Evolutionary conservation across 805 yeast species (phyloP).

Genomic region (Nakazawaea ishiwadae): DNA sequence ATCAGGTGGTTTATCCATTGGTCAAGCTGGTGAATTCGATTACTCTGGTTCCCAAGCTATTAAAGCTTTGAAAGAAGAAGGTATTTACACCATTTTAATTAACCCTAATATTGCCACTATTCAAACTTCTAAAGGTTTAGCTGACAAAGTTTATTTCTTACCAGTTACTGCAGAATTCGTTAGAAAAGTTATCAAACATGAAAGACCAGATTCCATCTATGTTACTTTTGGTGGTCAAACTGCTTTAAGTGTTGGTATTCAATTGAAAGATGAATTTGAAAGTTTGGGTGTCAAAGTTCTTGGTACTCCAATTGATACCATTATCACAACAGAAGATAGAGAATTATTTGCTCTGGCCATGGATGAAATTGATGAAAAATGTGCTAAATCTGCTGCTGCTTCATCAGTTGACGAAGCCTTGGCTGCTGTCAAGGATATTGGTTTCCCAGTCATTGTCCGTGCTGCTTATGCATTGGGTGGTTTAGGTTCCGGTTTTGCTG

Average conservation of each 20-base stretch:
- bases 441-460: conserved; percentile 94
- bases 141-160: conserved; percentile 95
- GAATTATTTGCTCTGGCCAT: conserved; percentile 92
- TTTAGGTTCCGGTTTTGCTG: conserved; percentile 96
- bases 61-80: conserved; percentile 97
- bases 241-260: conserved; percentile 93
- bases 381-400: conserved; percentile 92
- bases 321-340: conserved; percentile 97
- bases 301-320: conserved; percentile 95
- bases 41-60: conserved; percentile 99
- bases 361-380: conserved; percentile 92
- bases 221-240: conserved; percentile 99
- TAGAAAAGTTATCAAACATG: conserved; percentile 89
- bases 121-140: conserved; percentile 96
- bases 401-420: conserved; percentile 76
- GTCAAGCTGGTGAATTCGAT: conserved; percentile 99
- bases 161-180: conserved; percentile 98
- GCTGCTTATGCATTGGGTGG: conserved; percentile 98
- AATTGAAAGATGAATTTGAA: conserved; percentile 92
- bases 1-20: conserved; percentile 97
- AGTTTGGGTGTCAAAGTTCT: conserved; percentile 87
- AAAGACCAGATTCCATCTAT: conserved; percentile 95
- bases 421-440: conserved; percentile 77
- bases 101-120: conserved; percentile 98
- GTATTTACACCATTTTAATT: conserved; percentile 90